phyloP scores from a whole-genome alignment of 164 flowering plant species.

The Tetrastigma voinierianum region DNA sequence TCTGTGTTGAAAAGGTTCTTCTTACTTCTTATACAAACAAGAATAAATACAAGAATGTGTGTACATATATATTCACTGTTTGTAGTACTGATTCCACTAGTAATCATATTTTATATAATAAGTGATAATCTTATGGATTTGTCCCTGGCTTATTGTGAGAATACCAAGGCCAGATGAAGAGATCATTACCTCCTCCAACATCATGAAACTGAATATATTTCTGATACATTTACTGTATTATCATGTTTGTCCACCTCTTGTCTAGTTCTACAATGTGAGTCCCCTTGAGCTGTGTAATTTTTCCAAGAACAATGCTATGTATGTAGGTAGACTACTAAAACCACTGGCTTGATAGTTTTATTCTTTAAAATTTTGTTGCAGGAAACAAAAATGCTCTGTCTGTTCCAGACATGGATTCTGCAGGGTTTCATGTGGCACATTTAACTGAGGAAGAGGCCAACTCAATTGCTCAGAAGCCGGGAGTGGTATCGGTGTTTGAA shows the following conservation, averaged over 20 bases:
- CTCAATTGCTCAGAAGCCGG: constrained; percentile 29
- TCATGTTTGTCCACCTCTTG: too few relatives aligned
- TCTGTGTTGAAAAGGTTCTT: constrained; percentile 37
- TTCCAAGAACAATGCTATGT: neutral
- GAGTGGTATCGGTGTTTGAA: constrained; percentile 56
- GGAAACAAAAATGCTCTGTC: constrained; percentile 29
- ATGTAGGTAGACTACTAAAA: neutral
- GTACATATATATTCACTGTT: too few relatives aligned
- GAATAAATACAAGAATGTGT: neutral
- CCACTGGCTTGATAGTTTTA: neutral
- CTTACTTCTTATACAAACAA: neutral
- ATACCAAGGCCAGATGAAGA: too few relatives aligned
- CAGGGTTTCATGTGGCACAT: constrained; percentile 58
- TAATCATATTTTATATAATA: too few relatives aligned
- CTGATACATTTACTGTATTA: too few relatives aligned
- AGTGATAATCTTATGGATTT: too few relatives aligned
- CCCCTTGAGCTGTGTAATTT: too few relatives aligned
- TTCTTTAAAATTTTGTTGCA: neutral
- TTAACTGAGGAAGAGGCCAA: constrained; percentile 44
- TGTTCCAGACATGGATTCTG: constrained; percentile 49
- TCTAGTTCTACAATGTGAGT: too few relatives aligned
- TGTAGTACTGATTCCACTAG: too few relatives aligned
- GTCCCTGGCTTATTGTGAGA: too few relatives aligned
- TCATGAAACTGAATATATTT: too few relatives aligned
- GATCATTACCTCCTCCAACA: too few relatives aligned